Evolutionary conservation across 2,329 filamentous ascomycete species (phyloP).

Genomic region (Sclerotinia glacialis): DNA sequence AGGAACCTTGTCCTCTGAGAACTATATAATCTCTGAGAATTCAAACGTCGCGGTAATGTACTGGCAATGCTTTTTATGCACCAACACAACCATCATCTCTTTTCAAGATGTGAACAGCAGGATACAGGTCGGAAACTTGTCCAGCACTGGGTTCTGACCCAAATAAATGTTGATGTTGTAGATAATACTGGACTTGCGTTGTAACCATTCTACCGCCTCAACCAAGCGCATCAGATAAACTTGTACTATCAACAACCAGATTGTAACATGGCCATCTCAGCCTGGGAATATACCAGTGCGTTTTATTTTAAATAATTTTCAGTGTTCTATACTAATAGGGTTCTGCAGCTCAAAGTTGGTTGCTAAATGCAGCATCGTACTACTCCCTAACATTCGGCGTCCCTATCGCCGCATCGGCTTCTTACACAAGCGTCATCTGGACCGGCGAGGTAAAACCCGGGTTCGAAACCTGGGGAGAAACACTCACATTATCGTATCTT

Average conservation of each 20-base stretch:
- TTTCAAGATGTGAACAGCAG: conserved; percentile 26
- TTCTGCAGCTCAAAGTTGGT: background rate
- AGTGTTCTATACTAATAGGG: background rate
- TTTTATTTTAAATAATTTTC: background rate
- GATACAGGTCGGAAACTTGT: conserved; percentile 25
- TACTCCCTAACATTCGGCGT: background rate
- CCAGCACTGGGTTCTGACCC: conserved; percentile 24
- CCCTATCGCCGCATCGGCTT: conserved; percentile 11
- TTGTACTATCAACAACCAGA: conserved; percentile 22
- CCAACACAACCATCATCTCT: conserved; percentile 23
- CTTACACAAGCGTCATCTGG: background rate
- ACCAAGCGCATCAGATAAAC: conserved; percentile 25
- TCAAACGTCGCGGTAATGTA: conserved; percentile 25
- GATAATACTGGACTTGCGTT: conserved; percentile 25
- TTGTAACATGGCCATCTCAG: conserved; percentile 22
- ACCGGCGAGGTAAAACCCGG: background rate
- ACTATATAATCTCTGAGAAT: conserved; percentile 19
- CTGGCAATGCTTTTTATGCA: conserved; percentile 24
- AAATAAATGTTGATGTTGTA: conserved; percentile 21
- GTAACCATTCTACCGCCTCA: conserved; percentile 22
- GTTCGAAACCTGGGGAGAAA: conserved; percentile 10
- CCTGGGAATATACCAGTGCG: conserved; percentile 7
- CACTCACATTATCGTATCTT: background rate
- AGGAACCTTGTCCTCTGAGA: conserved; percentile 22
- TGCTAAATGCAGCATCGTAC: background rate